Conservation (phyloP, 2,329 filamentous ascomycete species). For the Penicillium glabrum region DNA sequence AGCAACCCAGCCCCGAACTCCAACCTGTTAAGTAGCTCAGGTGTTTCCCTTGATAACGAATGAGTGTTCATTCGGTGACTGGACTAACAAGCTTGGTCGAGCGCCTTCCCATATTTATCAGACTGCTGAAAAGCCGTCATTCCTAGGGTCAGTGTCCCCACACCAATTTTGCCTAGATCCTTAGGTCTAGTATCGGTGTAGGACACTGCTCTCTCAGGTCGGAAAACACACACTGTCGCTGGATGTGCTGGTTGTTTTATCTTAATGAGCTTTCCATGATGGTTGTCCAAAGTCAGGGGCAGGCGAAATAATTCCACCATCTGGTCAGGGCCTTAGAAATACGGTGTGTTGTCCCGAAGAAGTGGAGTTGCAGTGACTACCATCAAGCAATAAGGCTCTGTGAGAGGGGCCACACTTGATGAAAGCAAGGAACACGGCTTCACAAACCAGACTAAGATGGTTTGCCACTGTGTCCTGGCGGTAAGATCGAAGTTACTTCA, state of each 20-base stretch:
- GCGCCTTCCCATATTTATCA: not conserved
- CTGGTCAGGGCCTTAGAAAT: not conserved
- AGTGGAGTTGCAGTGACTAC: not conserved
- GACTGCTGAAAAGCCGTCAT: not conserved
- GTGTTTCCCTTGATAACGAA: not conserved
- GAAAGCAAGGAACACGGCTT: not conserved
- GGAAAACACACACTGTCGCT: not conserved
- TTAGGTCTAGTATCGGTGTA: not conserved
- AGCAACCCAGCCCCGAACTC: not conserved
- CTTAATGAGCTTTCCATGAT: not conserved
- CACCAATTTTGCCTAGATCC: not conserved
- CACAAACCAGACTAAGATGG: not conserved
- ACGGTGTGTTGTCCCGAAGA: not conserved
- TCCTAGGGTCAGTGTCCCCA: not conserved
- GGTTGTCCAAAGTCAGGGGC: not conserved
- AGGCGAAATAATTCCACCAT: not conserved
- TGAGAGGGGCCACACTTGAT: not conserved
- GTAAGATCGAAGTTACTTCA: not conserved
- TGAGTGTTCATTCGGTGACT: not conserved
- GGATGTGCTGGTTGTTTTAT: not conserved
- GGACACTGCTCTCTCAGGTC: not conserved
- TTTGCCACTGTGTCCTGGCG: not conserved
- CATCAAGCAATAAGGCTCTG: not conserved
- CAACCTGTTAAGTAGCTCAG: not conserved
- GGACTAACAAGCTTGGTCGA: not conserved